These are phyloP conservation scores for Erythrobasidium yunnanense DNA, from an alignment of 768 basidiomycete species.

Conservation along the genomic window DNA sequence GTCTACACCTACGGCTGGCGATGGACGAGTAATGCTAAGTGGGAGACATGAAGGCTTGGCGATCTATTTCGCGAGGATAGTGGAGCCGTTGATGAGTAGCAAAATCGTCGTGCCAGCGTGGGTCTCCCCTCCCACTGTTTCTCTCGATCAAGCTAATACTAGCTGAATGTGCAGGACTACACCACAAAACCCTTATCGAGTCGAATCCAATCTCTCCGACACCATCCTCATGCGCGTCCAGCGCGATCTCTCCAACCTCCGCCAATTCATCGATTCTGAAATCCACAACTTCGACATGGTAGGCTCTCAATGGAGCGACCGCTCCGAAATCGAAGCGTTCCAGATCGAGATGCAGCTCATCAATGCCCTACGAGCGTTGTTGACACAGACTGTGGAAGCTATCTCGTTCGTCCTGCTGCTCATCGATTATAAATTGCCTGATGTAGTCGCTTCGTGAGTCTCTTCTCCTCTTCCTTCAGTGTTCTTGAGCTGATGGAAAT, in stretches of 20 bases:
- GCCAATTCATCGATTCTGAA: conserved; percentile 55
- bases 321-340: conserved; percentile 71
- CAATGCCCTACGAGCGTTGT: conserved; percentile 50
- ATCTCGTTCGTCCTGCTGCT: conserved; percentile 84
- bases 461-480: conserved; percentile 1
- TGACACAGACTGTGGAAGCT: conserved; percentile 81
- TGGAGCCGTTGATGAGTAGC: conserved; percentile 76
- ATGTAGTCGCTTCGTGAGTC: conserved; percentile 67
- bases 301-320: conserved; percentile 49
- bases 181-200: conserved; percentile 28
- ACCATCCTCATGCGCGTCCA: conserved; percentile 58
- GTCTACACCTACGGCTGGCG: conserved; percentile 10
- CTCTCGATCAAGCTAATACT: no score
- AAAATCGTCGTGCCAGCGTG: conserved; percentile 46
- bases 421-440: conserved; percentile 78
- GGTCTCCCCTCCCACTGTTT: background rate
- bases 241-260: conserved; percentile 64
- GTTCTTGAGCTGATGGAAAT: background rate
- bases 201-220: conserved; percentile 52
- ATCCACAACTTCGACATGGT: conserved; percentile 66
- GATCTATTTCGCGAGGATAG: conserved; percentile 70
- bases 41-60: conserved; percentile 80
- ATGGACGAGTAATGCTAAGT: conserved; percentile 52
- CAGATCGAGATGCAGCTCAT: conserved; percentile 69
- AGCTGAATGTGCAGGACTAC: conserved; percentile 18